phyloP scores from a whole-genome alignment of 2,329 filamentous ascomycete genomes.

The Penicillium crustosum region DNA sequence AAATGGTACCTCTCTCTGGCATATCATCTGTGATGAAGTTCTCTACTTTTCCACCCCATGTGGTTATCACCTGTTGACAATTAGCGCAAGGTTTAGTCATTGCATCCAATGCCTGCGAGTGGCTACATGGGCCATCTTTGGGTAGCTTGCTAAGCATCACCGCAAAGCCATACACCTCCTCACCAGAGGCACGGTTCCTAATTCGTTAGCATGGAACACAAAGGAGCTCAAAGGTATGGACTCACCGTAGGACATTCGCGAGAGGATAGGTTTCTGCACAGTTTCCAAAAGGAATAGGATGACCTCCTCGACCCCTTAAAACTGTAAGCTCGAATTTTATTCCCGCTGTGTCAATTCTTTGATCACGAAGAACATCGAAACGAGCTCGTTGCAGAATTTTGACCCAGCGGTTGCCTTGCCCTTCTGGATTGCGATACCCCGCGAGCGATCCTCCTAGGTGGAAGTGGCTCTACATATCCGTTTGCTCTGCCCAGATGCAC shows the following conservation, averaged over 20 bases:
- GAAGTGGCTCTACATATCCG: neutral
- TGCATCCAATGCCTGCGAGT: neutral
- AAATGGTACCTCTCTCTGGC: no score
- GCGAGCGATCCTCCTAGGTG: neutral
- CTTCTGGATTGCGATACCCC: neutral
- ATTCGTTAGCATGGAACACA: neutral
- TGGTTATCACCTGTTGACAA: neutral
- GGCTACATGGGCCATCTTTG: no score
- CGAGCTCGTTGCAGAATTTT: neutral
- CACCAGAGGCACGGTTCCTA: neutral
- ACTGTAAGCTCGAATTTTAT: neutral
- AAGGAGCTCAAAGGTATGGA: neutral
- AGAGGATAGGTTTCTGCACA: neutral
- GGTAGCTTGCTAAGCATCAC: neutral
- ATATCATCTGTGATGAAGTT: neutral
- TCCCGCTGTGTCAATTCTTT: neutral
- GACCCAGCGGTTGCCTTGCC: neutral
- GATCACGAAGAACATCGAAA: neutral
- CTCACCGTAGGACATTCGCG: neutral
- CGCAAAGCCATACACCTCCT: neutral
- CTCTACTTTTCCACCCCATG: neutral
- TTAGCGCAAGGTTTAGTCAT: neutral
- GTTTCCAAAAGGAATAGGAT: neutral
- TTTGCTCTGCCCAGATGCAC: neutral
- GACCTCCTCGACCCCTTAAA: rapidly evolving